Evolutionary conservation across 441 rosid genomes (phyloP), one percentile per base, ranked within the genome.

Genomic region (Metrosideros polymorpha): DNA sequence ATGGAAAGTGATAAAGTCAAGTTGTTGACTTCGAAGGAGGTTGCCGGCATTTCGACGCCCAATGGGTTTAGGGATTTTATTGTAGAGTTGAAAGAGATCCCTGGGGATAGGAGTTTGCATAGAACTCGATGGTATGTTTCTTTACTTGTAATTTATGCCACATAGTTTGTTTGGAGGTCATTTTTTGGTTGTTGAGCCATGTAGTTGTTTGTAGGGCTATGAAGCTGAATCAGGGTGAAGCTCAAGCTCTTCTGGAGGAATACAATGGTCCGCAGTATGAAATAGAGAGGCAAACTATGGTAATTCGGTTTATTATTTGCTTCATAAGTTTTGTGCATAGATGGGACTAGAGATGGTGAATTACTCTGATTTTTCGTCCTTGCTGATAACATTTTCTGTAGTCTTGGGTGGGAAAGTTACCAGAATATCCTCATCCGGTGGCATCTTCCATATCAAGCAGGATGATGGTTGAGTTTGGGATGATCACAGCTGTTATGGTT

Each of bases 381-480:
- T 27, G 22, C 51, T 27, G 30, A 14, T 52, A 18, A 32, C 39
- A 75, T 75, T 77, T 84, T 83, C 86, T 93, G 93, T 92, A 97
- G 99, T 93, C 95, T 56, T 94, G 92, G 91, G 96, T 95, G 87
- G 98, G 94, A 87, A 94, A 91, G 86, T 88, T 94, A 86, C 93
- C 95, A 25, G 98, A 94, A 89, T 94, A 90, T 63, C 98, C 98
- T 85, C 93, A 94, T 91, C 98, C 98, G 8, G 94, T 95, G n/a
- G 99, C 98, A 45, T 97, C 98, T 87, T 95, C 98, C 79, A 97
- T 97, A 90, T 97, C 99, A 83, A 94, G 99, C 91, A 93, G 99
- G 92, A 91, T 96, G 92, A 93, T 96, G 95, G 98, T 94, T 86
- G 99, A 97, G 93, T 91, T 97, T 86, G 99, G 98, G 85, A 92